Evolutionary conservation across 2,329 filamentous ascomycete species (phyloP), one percentile per base, ranked within the genome.

Genomic region (Xylariaceae sp.): DNA sequence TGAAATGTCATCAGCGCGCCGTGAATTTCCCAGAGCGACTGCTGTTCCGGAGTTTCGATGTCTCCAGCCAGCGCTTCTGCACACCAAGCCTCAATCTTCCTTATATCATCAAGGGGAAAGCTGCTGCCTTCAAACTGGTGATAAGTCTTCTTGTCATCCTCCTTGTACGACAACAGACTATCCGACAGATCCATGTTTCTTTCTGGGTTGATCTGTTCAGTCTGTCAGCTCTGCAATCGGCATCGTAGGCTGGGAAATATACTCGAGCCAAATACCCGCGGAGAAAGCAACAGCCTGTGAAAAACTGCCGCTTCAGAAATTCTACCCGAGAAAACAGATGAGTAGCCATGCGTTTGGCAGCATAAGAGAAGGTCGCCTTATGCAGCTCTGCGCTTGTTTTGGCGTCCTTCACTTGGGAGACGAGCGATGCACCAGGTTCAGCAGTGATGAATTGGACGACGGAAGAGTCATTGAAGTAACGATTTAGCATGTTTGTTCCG

Each of bases 21-120:
- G 26, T 59, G 57, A 9, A 56, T 59, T 31, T 61, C 57, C 58
- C 58, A 61, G 9, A 50, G 52, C 6, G 57, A 59, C 26, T 57
- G 34, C 4, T 46, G 35, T 15, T 44, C 33, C 6, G 47, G 44
- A 3, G 51, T 54, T 13, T 54, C 46, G 11, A 53, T 48, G 11
- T 41, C 24, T 12, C 46, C 50, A 2, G 43, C 17, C 6, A 61
- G 44, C 18, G 44, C 45, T 28, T 38, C 19, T 6, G 37, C 46
- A 7, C 52, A 54, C 56, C 57, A 61, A 2, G 40, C 33, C 33
- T 61, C 58, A 15, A 61, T 55, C 38, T 45, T 44, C 1, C 48
- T 40, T 7, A 61, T 26, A 28, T 54, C 41, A 9, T 51, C 47
- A 2, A 52, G 34, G 3, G 39, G 30, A 34, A 61, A 57, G 13